Evolutionary conservation across 2,329 filamentous ascomycete species (phyloP), one percentile per base, ranked within the genome.

Genomic region (Metarhizium brunneum): DNA sequence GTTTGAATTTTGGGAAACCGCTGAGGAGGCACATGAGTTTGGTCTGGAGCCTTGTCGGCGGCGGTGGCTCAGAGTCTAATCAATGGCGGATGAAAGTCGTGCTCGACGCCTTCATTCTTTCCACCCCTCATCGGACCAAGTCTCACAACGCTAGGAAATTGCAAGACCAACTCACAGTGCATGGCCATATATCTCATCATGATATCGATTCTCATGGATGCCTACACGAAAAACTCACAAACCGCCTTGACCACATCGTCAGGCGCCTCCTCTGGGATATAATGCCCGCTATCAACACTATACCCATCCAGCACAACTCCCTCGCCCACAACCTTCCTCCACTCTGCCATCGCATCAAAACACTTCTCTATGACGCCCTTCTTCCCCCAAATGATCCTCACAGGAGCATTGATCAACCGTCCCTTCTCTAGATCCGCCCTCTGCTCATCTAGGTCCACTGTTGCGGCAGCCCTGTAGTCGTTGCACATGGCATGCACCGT

Each of bases 391-490:
- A 83, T 56, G 16, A 83, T 69, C 51, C 73, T 66, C 40, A 83
- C 32, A 2, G 79, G 77, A 50, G 71, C 73, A 16, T 64, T 60
- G 5, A 83, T 72, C 64, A 71, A 71, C 57, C 68, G 69, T 0
- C 75, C 76, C 1, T 65, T 63, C 6, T 67, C 62, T 51, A 75
- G 56, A 62, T 83, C 79, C 20, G 68, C 64, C 56, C 71, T 70
- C 45, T 78, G 71, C 62, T 77, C 73, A 2, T 80, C 75, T 5
- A 83, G 62, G 64, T 84, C 81, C 29, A 80, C 61, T 0, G 72
- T 76, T 14, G 76, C 77, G 5, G 71, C 72, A 0, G 80, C 80
- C 11, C 78, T 68, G 57, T 84, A 84, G 60, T 84, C 81, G 58
- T 83, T 73, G 57, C 79, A 82, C 68, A 76, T 78, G 0, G 72